Base-by-base conservation (phyloP, 352 stramenopile genomes). In the Globisporangium mamillatum region DNA sequence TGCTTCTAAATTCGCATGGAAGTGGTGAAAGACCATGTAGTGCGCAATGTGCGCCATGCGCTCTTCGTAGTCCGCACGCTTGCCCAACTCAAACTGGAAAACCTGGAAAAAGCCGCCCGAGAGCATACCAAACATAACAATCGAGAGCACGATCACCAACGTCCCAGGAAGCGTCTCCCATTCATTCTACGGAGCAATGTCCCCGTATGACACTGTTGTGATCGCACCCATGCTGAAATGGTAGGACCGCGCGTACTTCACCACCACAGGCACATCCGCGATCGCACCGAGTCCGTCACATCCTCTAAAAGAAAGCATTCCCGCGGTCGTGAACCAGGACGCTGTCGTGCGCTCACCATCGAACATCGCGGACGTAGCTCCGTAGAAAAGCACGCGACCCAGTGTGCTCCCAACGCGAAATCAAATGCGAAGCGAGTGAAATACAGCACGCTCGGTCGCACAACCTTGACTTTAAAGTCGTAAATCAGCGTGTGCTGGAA, bases 41-140 rank as follows among this genome's bases (percentile, higher is more conserved):
- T 72, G 70, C 0, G 69, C 76, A 1, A 86, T 75, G 32, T 70
- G 73, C 41, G 60, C 64, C 20, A 82, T 70, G 34, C 77, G 78
- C 58, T 84, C 76, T 57, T 86, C 78, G 46, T 84, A 86, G 60
- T 82, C 78, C 12, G 76, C 76, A 5, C 70, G 73, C 41, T 82
- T 71, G 1, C 78, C 78, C 2, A 86, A 66, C 29, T 84, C 74
- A 57, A 78, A 77, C 41, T 86, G 76, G 48, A 78, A 84, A n/a
- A 77, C 71, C 64, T 82, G 75, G 59, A 80, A 82, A 56, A 86
- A 78, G 0, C 76, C 68, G 0, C 76, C 76, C 20, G 78, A 76
- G 22, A 86, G 71, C 70, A 84, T 81, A 27, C 74, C 75, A 25
- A 84, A 84, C 5, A 82, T 53, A 22, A 63, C 65, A 14, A 84